These are phyloP conservation scores for Trichoderma citrinoviride DNA, from an alignment of 2,329 filamentous ascomycete genomes.

Conservation along the genomic window DNA sequence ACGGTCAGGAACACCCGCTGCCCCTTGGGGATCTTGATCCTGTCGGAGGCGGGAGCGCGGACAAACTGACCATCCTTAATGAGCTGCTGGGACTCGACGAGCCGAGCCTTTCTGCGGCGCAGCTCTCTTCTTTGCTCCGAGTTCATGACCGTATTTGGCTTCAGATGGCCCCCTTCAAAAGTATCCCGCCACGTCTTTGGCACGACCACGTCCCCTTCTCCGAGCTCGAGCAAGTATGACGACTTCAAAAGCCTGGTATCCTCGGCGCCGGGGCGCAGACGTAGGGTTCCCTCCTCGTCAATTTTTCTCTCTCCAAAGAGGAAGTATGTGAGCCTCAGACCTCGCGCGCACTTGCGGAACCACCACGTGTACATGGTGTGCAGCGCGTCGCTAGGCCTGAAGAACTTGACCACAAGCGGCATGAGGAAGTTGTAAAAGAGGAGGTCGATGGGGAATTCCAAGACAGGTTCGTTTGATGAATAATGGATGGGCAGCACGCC, in stretches of 20 bases:
- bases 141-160: conserved; percentile 39
- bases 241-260: conserved; percentile 38
- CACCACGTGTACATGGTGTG: conserved; percentile 92
- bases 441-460: conserved; percentile 92
- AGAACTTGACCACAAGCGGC: conserved; percentile 77
- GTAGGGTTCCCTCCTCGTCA: conserved; percentile 76
- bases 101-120: conserved; percentile 42
- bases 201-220: conserved; percentile 40
- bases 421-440: conserved; percentile 97
- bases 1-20: conserved; percentile 73
- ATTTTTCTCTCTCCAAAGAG: conserved; percentile 79
- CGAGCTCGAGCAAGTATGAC: conserved; percentile 47
- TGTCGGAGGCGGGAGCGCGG: conserved; percentile 88
- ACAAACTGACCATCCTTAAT: conserved; percentile 77
- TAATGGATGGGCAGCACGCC: conserved; percentile 87
- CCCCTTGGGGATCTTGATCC: conserved; percentile 89
- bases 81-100: conserved; percentile 54
- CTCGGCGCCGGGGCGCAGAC: conserved; percentile 41
- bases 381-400: conserved; percentile 80
- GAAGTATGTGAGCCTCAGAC: conserved; percentile 82
- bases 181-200: conserved; percentile 58
- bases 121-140: conserved; percentile 38
- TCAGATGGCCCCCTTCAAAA: conserved; percentile 49
- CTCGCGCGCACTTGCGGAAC: conserved; percentile 82
- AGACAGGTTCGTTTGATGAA: conserved; percentile 84